Evolutionary conservation across 768 basidiomycete genomes (phyloP).

Genomic region (Collybia sordida): DNA sequence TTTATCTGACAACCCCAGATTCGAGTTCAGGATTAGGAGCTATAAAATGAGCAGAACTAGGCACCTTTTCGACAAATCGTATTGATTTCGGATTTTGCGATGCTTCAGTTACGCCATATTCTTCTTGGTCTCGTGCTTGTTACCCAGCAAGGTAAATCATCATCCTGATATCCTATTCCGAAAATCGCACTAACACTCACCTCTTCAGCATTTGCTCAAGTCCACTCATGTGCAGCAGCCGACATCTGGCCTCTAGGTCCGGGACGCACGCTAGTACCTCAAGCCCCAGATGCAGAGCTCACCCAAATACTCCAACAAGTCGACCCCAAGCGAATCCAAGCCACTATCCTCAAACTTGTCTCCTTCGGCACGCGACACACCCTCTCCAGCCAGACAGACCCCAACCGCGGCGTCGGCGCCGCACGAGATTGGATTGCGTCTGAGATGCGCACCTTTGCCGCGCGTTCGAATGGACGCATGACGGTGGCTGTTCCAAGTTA

Average conservation of each 20-base stretch:
- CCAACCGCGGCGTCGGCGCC: constrained; percentile 51
- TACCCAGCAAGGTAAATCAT: neutral
- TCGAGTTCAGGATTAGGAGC: too few species aligned
- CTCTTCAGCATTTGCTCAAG: constrained; percentile 4
- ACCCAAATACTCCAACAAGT: constrained; percentile 44
- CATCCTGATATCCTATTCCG: neutral
- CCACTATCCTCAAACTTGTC: constrained; percentile 50
- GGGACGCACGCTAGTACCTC: constrained; percentile 38
- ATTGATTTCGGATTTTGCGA: neutral
- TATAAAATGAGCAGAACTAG: too few species aligned
- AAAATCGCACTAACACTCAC: neutral
- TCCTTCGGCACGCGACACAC: constrained; percentile 58
- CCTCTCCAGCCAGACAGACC: constrained; percentile 52
- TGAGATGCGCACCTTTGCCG: constrained; percentile 39
- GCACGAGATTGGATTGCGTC: constrained; percentile 57
- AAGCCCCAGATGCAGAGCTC: constrained; percentile 44
- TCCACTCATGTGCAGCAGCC: neutral
- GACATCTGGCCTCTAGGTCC: constrained; percentile 50
- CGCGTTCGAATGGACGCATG: constrained; percentile 39
- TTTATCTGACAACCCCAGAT: too few species aligned
- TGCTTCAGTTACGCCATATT: neutral
- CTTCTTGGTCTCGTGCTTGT: neutral
- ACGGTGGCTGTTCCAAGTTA: constrained; percentile 45
- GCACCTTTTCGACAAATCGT: too few species aligned
- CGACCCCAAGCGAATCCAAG: constrained; percentile 41